Base-by-base conservation (phyloP, 176 grass and related monocot genomes). In the Secale cereale region DNA sequence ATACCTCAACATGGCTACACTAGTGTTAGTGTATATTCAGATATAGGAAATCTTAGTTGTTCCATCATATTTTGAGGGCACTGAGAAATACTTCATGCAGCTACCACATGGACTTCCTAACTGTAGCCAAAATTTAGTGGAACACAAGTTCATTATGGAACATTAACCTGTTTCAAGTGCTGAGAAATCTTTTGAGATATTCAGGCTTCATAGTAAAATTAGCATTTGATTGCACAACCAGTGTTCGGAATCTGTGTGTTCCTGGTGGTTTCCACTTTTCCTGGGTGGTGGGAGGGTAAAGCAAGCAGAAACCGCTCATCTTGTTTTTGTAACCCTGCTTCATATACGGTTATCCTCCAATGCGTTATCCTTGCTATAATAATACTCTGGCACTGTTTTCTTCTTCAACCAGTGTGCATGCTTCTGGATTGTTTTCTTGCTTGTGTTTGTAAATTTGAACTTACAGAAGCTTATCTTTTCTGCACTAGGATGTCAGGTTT, bases 391-490 rank as follows among this genome's bases (percentile, higher is more conserved):
- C 59, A 45, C 35, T 4, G 15, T 43, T 41, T 71, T 84, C 13
- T 40, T 39, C 63, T 16, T 17, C n/a, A 73, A 48, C 28, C 16
- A 64, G 41, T 59, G 43, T 40, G 43, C 6, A 39, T 62, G 31
- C 17, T 72, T 79, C 59, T 71, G 15, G 6, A 66, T 65, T 27
- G 40, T 59, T 79, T 33, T 78, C 8, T 39, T 69, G 35, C 32
- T 41, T 3, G 11, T 5, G 28, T 82, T 37, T 22, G 4, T 74
- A n/a, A 32, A 59, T 41, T 65, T 14, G 40, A 74, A 80, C 17
- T 28, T 74, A 13, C 25, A 84, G 28, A 22, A 88, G 73, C 77
- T 74, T 86, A 25, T 86, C 12, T 80, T 80, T 70, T 82, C 26
- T 20, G 54, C 19, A 57, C 54, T 57, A 57, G 54, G 54, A 22